Base-by-base conservation (phyloP, 2,329 filamentous ascomycete species). In the Ophiostoma montium region DNA sequence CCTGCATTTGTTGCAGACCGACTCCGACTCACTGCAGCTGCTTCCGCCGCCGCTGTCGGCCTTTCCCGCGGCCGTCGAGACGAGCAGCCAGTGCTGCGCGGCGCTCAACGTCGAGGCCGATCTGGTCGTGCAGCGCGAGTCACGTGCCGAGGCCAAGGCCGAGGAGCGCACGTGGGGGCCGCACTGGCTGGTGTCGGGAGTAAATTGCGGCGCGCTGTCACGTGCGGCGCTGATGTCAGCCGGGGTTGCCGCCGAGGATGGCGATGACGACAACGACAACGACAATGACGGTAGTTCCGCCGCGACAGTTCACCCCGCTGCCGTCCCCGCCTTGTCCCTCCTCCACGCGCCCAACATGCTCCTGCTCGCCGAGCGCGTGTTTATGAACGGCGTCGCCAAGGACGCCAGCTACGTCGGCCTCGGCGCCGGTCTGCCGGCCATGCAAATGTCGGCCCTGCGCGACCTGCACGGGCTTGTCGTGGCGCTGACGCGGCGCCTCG, bases 381-480 rank as follows among this genome's bases (percentile, higher is more conserved):
- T 90, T 60, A 90, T 94, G 86, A 90, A 89, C 39, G 71, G 72
- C 12, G 61, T 68, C 2, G 67, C 74, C 38, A 65, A 70, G 12
- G 75, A 78, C 48, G 72, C 76, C 49, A 88, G 86, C 59, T 94
- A 85, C 86, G 68, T 67, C 32, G 70, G 68, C 35, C 57, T 84
- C 8, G 71, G 73, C 18, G 71, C 76, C 27, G 31, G 31, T 50
- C 68, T 68, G 3, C 88, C 88, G 0, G 78, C 82, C 0, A 76
- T 95, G 19, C 80, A 83, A 56, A 75, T 80, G 7, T 88, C 85
- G 2, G 80, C 84, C 0, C 72, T 94, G n/a, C 72, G 76, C 5
- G 86, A 92, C 56, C 82, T 95, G 41, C 73, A 88, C 58, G 75
- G 75, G 9, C 63, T 95, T 2, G 69, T 75, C 0, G 61, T 84